Percentiles rank a stretch among this genome's conserved stretches.
phyloP scores from a whole-genome alignment of 495 filamentous ascomycete genomes.

The Aspergillus diversus region DNA sequence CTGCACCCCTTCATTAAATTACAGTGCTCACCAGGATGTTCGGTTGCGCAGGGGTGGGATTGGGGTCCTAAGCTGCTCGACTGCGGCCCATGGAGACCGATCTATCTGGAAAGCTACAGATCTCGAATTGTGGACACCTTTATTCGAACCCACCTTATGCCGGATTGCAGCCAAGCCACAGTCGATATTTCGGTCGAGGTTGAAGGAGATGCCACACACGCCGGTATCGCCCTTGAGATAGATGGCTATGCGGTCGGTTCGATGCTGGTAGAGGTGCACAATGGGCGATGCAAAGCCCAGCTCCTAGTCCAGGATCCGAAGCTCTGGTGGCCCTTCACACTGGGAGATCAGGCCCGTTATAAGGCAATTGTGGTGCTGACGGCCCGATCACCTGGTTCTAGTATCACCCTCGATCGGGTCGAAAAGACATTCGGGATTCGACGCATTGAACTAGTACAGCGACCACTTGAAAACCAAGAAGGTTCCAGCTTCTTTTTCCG shows the following conservation, averaged over 20 bases:
- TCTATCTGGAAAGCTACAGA: background rate
- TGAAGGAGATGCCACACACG: background rate
- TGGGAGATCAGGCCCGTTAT: background rate
- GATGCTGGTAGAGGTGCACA: background rate
- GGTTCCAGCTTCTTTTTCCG: background rate
- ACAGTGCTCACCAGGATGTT: background rate
- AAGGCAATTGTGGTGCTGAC: background rate
- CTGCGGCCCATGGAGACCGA: background rate
- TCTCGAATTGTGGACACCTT: background rate
- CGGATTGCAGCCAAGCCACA: background rate
- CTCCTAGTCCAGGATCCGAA: background rate
- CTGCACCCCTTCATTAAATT: background rate
- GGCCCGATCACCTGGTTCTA: background rate
- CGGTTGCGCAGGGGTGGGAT: background rate
- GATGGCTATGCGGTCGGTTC: background rate
- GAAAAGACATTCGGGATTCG: slow-evolving; percentile 6
- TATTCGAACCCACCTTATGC: background rate
- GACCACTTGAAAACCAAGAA: background rate
- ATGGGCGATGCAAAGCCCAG: background rate
- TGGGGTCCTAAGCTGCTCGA: slow-evolving; percentile 6
- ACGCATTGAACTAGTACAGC: background rate
- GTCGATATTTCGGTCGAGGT: background rate
- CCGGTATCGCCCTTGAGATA: background rate
- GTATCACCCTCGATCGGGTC: background rate
- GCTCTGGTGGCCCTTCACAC: slow-evolving; percentile 4